These are phyloP conservation scores for Anisodus acutangulus DNA, from an alignment of 257 asterid genomes.

Conservation along the genomic window DNA sequence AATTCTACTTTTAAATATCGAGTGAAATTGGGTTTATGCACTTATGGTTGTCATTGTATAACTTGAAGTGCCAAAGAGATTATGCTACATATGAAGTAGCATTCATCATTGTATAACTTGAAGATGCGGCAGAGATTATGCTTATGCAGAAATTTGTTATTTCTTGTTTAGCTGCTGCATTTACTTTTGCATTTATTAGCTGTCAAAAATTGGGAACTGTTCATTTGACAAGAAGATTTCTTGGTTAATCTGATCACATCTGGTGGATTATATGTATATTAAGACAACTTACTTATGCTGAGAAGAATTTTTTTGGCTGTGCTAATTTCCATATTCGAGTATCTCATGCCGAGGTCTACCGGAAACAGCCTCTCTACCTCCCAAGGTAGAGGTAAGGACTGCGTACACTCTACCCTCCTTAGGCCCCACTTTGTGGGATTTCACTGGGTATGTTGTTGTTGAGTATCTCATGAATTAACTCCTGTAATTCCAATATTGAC, in stretches of 20 bases:
- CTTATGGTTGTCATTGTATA: background rate
- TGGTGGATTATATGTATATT: background rate
- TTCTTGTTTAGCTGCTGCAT: background rate
- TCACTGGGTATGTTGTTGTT: too few relatives aligned
- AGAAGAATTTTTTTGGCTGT: background rate
- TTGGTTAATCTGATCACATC: constrained; percentile 11
- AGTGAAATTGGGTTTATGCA: constrained; percentile 18
- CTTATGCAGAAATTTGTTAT: background rate
- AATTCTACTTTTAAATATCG: background rate
- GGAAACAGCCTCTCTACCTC: too few relatives aligned
- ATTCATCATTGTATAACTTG: background rate
- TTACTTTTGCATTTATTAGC: constrained; percentile 1
- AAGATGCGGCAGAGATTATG: background rate
- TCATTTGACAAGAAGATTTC: background rate
- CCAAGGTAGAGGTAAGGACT: too few relatives aligned
- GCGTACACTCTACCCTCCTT: too few relatives aligned
- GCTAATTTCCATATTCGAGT: background rate
- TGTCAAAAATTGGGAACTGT: background rate
- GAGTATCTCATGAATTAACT: background rate
- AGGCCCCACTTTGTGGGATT: too few relatives aligned
- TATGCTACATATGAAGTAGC: background rate
- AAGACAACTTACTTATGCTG: background rate
- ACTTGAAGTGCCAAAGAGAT: background rate
- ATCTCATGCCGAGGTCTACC: background rate
- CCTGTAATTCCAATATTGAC: background rate